Conservation (phyloP, 768 basidiomycete species). For the Hydnomerulius pinastri region DNA sequence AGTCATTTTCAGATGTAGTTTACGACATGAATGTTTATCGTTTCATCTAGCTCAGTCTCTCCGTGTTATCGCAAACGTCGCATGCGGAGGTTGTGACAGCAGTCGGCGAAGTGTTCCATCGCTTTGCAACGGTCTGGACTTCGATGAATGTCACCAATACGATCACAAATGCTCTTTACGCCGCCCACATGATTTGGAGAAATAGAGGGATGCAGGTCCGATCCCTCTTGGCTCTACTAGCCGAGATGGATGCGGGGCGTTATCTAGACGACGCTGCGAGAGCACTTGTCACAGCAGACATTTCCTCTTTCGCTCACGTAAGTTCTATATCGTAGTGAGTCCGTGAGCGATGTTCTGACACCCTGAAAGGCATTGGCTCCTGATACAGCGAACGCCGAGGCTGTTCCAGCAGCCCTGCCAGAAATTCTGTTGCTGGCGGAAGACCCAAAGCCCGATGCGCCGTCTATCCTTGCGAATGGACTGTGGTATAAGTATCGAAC, state of each 20-base stretch:
- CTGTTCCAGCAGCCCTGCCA: conserved; percentile 44
- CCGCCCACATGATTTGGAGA: conserved; percentile 65
- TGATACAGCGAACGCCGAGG: conserved; percentile 32
- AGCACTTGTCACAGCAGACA: conserved; percentile 61
- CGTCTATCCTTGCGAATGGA: conserved; percentile 70
- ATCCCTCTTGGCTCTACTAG: conserved; percentile 58
- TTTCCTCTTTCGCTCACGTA: conserved; percentile 63
- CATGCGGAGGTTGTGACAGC: conserved; percentile 56
- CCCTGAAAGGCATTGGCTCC: conserved; percentile 42
- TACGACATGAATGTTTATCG: conserved; percentile 5
- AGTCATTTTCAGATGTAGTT: conserved; percentile 15
- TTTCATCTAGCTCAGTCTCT: conserved; percentile 49
- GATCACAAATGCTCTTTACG: conserved; percentile 61
- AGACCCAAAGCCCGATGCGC: conserved; percentile 58
- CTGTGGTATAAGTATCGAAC: conserved; percentile 84
- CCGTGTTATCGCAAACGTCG: conserved; percentile 52
- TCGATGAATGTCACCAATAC: conserved; percentile 65
- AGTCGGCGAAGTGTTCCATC: conserved; percentile 71
- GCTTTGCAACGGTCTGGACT: conserved; percentile 73
- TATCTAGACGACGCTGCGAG: conserved; percentile 57
- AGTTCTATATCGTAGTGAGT: conserved; percentile 19
- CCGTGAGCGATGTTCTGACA: not conserved
- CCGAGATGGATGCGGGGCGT: conserved; percentile 63
- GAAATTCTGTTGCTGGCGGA: conserved; percentile 70
- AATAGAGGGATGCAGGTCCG: conserved; percentile 66